Base-by-base conservation (phyloP, 2,329 filamentous ascomycete genomes). In the Monosporascus sp. region DNA sequence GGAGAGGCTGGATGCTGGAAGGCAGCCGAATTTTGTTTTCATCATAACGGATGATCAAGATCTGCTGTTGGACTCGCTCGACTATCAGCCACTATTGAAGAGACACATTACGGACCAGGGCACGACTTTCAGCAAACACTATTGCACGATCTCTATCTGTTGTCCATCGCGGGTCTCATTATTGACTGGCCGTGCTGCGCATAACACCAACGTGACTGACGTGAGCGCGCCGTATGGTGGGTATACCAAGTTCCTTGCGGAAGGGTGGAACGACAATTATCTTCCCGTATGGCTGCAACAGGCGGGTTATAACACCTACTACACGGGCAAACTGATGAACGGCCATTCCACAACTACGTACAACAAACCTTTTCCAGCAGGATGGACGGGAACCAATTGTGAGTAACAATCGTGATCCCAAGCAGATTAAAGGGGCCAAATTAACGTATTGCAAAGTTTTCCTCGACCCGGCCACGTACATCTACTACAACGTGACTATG, bases 1-100 rank as follows among this genome's bases (percentile, higher is more conserved):
- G 9, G 31, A 14, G 9, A 34, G 14, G 11, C 31, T 5, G 31
- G 9, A 14, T 1, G 31, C 31, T 5, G 9, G 3, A 5, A 34
- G 5, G 27, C 26, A 38, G 36, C 72, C 76, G 1, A 84, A 84
- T 57, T 76, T 84, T 55, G 67, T 85, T 41, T 81, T 85, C 60
- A 77, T 84, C 56, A 69, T 84, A 24, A 82, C 80, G 0, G 82
- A 85, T 57, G 82, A 85, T 54, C 82, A 85, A 62, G 82, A 85
- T 58, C 61, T 78, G 2, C 76, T 78, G 53, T 69, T 84, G 58
- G 68, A 79, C 48, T 83, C 79, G 0, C 55, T 83, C 5, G 69
- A 75, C 2, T 82, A 82, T 59, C 78, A 77, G 67, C 78, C 77
- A 0, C 62, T 70, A 2, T 67, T 81, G 0, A 65, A 76, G 45